A percentile compares a stretch with the other conserved stretches of the same genome.
These are phyloP conservation scores for Penicillium sp. DNA, from an alignment of 2,329 filamentous ascomycete species.

Conservation along the genomic window DNA sequence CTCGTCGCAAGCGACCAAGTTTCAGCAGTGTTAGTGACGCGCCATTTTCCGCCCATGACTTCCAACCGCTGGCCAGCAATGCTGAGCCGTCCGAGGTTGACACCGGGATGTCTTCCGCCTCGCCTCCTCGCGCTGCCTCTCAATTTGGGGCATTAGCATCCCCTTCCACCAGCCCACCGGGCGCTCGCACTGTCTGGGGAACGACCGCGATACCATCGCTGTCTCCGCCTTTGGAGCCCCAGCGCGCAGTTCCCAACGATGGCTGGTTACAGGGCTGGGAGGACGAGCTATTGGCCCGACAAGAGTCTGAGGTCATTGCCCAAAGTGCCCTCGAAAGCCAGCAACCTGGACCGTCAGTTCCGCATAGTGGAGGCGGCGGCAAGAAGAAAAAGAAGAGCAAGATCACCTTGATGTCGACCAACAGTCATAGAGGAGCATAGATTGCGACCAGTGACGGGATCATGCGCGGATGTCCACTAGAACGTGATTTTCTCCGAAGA, in stretches of 20 bases:
- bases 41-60: slow-evolving; percentile 62
- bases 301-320: slow-evolving; percentile 53
- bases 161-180: slow-evolving; percentile 78
- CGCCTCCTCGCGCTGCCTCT: slow-evolving; percentile 45
- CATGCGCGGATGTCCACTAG: background rate
- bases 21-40: slow-evolving; percentile 47
- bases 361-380: slow-evolving; percentile 26
- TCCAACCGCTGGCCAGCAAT: slow-evolving; percentile 60
- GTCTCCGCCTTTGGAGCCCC: slow-evolving; percentile 56
- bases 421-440: slow-evolving; percentile 60
- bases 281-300: slow-evolving; percentile 69
- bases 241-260: slow-evolving; percentile 59
- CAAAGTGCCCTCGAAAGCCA: slow-evolving; percentile 45
- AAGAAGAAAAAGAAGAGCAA: slow-evolving; percentile 69
- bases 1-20: slow-evolving; percentile 62
- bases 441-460: background rate
- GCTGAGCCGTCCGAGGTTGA: slow-evolving; percentile 33
- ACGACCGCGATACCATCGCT: slow-evolving; percentile 66
- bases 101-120: slow-evolving; percentile 39
- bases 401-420: slow-evolving; percentile 70
- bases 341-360: slow-evolving; percentile 21
- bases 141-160: slow-evolving; percentile 63
- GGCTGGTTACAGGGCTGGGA: slow-evolving; percentile 88
- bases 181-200: slow-evolving; percentile 87
- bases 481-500: background rate